A percentile compares a stretch with the other conserved stretches of the same genome.
Conservation (phyloP, 257 asterid genomes). For the Echium plantagineum region DNA sequence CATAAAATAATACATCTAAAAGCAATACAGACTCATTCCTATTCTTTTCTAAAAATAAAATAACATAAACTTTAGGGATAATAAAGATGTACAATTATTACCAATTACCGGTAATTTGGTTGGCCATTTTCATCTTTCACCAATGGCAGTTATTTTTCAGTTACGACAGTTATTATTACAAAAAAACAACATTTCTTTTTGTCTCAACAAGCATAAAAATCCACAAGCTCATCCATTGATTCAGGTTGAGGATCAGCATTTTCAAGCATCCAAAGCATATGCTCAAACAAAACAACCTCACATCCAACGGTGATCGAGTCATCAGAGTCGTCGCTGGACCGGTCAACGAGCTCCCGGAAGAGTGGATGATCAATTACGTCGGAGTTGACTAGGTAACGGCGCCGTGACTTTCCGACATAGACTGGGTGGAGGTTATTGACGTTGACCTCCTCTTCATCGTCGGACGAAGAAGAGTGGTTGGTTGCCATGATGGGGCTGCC, state of each 20-base stretch:
- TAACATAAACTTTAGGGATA: slow-evolving; percentile 16
- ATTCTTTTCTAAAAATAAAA: slow-evolving; percentile 3
- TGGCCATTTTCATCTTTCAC: background rate
- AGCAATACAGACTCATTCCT: slow-evolving; percentile 5
- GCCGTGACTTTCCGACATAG: slow-evolving; percentile 82
- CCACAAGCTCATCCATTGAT: slow-evolving; percentile 63
- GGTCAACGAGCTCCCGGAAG: slow-evolving; percentile 68
- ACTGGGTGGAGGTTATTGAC: slow-evolving; percentile 47
- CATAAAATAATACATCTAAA: background rate
- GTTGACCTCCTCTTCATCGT: slow-evolving; percentile 12
- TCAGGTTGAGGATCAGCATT: slow-evolving; percentile 93
- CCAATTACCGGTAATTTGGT: slow-evolving; percentile 19
- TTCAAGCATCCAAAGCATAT: slow-evolving; percentile 75
- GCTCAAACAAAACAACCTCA: slow-evolving; percentile 89
- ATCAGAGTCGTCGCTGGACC: slow-evolving; percentile 17
- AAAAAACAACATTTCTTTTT: background rate
- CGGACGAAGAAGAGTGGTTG: background rate
- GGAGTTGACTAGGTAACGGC: slow-evolving; percentile 67
- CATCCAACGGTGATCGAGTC: slow-evolving; percentile 49
- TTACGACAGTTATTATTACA: slow-evolving; percentile 9
- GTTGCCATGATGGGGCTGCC: slow-evolving; percentile 22
- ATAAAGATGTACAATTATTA: slow-evolving; percentile 27
- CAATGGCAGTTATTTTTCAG: slow-evolving; percentile 10
- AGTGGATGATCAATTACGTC: slow-evolving; percentile 78
- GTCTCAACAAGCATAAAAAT: slow-evolving; percentile 65